Percentiles rank a stretch among this genome's conserved stretches.
Conservation (phyloP, 1,284 basidiomycete genomes). For the Irpex lacteus region DNA sequence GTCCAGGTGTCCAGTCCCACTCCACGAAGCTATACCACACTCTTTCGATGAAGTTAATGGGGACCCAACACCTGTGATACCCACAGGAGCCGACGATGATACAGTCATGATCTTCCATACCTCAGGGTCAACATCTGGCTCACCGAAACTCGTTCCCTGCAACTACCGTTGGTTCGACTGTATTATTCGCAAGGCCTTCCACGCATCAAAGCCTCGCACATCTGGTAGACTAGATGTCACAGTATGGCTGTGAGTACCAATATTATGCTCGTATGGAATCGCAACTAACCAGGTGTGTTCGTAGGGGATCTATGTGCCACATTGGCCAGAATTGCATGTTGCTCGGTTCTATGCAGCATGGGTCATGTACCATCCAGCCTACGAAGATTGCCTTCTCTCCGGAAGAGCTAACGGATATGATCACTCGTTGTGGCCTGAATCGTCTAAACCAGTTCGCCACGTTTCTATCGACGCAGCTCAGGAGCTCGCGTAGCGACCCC, state of each 20-base stretch:
- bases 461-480: conserved; percentile 62
- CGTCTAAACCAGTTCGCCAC: conserved; percentile 70
- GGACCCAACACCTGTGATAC: conserved; percentile 16
- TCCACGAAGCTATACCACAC: conserved; percentile 37
- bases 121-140: conserved; percentile 63
- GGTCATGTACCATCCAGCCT: conserved; percentile 31
- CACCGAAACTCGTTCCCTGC: conserved; percentile 30
- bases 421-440: conserved; percentile 53
- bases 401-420: conserved; percentile 27
- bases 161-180: conserved; percentile 26
- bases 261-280: neutral
- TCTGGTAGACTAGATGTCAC: conserved; percentile 54
- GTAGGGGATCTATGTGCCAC: conserved; percentile 31
- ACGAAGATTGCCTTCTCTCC: conserved; percentile 28
- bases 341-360: conserved; percentile 29
- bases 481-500: conserved; percentile 53
- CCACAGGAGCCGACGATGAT: conserved; percentile 30
- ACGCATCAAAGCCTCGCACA: conserved; percentile 19
- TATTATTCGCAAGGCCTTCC: conserved; percentile 24
- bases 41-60: conserved; percentile 16
- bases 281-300: conserved; percentile 5
- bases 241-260: conserved; percentile 26
- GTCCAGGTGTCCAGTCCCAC: conserved; percentile 45
- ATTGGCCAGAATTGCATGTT: conserved; percentile 32
- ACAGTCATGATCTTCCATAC: conserved; percentile 70